Percentiles rank a stretch among this genome's conserved stretches.
These are phyloP conservation scores for Coprinopsis cinerea DNA, from an alignment of 768 basidiomycete species.

Conservation along the genomic window DNA sequence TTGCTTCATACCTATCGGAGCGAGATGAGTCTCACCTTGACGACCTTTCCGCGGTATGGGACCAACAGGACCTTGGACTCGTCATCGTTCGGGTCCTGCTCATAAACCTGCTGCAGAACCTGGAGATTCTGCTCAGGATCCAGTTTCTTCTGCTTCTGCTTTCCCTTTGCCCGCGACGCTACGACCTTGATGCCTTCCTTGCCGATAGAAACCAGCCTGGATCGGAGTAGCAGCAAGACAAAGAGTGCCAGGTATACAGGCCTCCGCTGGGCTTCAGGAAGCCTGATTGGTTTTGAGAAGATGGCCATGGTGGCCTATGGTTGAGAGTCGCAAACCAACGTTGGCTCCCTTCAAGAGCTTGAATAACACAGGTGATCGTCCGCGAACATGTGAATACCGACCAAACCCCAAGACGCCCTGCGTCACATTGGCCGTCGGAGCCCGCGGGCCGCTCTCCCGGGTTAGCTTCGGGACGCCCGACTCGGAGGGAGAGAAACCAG, in stretches of 20 bases:
- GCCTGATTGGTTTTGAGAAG: conserved; percentile 19
- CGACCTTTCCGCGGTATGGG: conserved; percentile 56
- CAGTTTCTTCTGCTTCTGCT: conserved; percentile 19
- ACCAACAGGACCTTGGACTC: conserved; percentile 55
- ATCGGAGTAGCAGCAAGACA: conserved; percentile 46
- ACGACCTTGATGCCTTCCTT: conserved; percentile 23
- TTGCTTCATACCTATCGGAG: not conserved
- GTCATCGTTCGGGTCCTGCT: conserved; percentile 45
- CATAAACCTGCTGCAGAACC: conserved; percentile 59
- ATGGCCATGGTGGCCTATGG: conserved; percentile 14
- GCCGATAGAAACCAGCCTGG: conserved; percentile 32
- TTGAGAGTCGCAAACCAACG: no score
- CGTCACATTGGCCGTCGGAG: no score
- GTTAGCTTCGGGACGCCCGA: no score
- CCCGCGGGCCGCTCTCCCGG: no score
- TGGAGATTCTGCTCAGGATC: conserved; percentile 36
- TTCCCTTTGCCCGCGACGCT: conserved; percentile 14
- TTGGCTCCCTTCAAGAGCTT: no score
- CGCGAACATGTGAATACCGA: no score
- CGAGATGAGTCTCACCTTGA: conserved; percentile 41
- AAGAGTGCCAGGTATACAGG: conserved; percentile 38
- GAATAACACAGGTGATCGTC: no score
- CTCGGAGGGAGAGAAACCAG: no score
- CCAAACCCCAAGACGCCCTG: no score
- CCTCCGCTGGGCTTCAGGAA: conserved; percentile 14